Evolutionary conservation across 305 asterid genomes (phyloP).

Genomic region (Fraxinus paxiana): DNA sequence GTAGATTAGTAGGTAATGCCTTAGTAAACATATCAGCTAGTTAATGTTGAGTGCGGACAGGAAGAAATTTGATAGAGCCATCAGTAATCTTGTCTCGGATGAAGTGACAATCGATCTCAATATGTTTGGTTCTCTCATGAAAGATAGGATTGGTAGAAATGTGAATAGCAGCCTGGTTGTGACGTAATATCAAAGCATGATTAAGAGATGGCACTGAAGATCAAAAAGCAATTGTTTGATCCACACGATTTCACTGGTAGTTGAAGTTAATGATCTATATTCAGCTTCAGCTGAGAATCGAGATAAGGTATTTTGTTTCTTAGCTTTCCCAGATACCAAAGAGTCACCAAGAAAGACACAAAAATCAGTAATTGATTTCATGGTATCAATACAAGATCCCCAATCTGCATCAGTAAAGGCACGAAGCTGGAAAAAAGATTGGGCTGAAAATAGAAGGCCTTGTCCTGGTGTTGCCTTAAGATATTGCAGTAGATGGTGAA

Average conservation of each 20-base stretch:
- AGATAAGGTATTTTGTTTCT: neutral
- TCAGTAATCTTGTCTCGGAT: too few species aligned
- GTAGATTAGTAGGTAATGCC: too few species aligned
- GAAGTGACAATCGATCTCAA: too few species aligned
- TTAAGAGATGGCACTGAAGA: neutral
- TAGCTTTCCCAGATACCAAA: neutral
- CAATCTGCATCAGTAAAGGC: neutral
- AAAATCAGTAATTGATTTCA: too few species aligned
- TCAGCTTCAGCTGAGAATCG: neutral
- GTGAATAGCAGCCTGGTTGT: neutral
- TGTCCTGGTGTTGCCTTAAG: neutral
- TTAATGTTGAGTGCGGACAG: too few species aligned
- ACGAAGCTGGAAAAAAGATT: too few species aligned
- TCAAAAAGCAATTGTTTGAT: neutral
- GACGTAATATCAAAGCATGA: neutral
- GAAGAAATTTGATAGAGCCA: too few species aligned
- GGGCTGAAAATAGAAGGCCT: neutral
- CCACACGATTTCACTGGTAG: neutral
- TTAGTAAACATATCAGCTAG: too few species aligned
- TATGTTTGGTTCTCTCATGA: too few species aligned
- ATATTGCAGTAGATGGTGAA: neutral
- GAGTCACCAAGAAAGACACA: neutral
- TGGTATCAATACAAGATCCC: neutral
- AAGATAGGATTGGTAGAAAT: too few species aligned
- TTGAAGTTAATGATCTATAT: neutral